phyloP scores from a whole-genome alignment of 768 basidiomycete genomes.

The Pulveroboletus sp. region DNA sequence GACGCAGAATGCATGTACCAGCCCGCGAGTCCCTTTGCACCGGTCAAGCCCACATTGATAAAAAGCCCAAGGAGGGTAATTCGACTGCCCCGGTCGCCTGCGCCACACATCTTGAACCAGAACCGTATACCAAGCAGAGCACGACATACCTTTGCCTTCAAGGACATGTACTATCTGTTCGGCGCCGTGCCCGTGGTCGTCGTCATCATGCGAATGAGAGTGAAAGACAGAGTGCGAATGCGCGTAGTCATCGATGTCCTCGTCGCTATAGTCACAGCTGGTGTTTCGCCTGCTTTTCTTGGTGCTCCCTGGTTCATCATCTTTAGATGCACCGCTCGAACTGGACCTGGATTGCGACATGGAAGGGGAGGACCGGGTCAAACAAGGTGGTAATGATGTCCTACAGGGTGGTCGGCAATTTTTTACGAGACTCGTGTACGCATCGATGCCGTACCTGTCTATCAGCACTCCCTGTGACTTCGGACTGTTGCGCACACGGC shows the following conservation, averaged over 20 bases:
- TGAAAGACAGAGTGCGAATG: conserved; percentile 69
- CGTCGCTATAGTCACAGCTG: conserved; percentile 37
- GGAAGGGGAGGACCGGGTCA: background rate
- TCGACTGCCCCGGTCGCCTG: conserved; percentile 77
- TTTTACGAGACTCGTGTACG: conserved; percentile 1
- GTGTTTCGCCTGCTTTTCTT: background rate
- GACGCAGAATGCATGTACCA: conserved; percentile 89
- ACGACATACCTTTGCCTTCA: conserved; percentile 56
- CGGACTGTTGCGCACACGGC: background rate
- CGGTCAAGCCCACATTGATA: conserved; percentile 79
- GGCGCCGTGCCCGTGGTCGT: conserved; percentile 57
- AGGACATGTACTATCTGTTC: conserved; percentile 69
- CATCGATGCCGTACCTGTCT: conserved; percentile 12
- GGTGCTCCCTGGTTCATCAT: conserved; percentile 28
- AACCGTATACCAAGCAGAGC: background rate
- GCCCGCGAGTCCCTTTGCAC: conserved; percentile 83
- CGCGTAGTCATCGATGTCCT: conserved; percentile 36
- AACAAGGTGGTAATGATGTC: background rate
- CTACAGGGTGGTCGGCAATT: conserved; percentile 9
- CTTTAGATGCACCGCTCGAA: conserved; percentile 19
- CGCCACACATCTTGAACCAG: background rate
- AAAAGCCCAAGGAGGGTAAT: conserved; percentile 85
- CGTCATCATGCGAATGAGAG: conserved; percentile 61
- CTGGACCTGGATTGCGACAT: conserved; percentile 23
- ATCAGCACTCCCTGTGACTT: background rate